A percentile compares a stretch with the other conserved stretches of the same genome.
phyloP scores from a whole-genome alignment of 106 monocot genomes.

The Hemerocallis citrina region DNA sequence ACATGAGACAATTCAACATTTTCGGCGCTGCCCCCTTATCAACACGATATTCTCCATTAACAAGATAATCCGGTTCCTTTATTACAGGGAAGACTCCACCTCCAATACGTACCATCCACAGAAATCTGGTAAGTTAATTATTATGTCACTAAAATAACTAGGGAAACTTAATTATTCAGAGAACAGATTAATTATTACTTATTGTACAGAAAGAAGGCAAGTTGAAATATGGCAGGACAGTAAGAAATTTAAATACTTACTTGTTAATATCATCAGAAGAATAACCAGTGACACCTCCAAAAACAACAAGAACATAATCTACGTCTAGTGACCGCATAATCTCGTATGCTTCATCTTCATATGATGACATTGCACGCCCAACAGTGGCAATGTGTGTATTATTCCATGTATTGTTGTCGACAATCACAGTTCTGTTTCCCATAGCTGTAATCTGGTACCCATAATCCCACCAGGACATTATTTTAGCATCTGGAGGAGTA shows the following conservation, averaged over 20 bases:
- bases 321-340: conserved; percentile 74
- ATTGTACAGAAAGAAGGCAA: neutral
- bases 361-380: conserved; percentile 75
- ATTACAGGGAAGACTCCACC: conserved; percentile 83
- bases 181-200: neutral
- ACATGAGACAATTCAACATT: conserved; percentile 85
- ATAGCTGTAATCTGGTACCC: conserved; percentile 84
- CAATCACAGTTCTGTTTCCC: conserved; percentile 85
- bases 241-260: conserved; percentile 17
- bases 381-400: conserved; percentile 85
- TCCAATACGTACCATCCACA: conserved; percentile 90
- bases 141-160: neutral
- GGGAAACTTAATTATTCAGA: neutral
- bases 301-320: conserved; percentile 79
- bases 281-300: conserved; percentile 76
- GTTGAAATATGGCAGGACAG: neutral
- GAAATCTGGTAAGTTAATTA: conserved; percentile 30
- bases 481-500: conserved; percentile 70
- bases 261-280: conserved; percentile 88
- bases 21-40: conserved; percentile 80
- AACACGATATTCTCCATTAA: conserved; percentile 75
- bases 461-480: conserved; percentile 91
- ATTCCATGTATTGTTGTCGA: conserved; percentile 86
- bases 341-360: conserved; percentile 72
- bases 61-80: conserved; percentile 85